phyloP scores from a whole-genome alignment of 306 rosid species.

The Carpinus fangiana region DNA sequence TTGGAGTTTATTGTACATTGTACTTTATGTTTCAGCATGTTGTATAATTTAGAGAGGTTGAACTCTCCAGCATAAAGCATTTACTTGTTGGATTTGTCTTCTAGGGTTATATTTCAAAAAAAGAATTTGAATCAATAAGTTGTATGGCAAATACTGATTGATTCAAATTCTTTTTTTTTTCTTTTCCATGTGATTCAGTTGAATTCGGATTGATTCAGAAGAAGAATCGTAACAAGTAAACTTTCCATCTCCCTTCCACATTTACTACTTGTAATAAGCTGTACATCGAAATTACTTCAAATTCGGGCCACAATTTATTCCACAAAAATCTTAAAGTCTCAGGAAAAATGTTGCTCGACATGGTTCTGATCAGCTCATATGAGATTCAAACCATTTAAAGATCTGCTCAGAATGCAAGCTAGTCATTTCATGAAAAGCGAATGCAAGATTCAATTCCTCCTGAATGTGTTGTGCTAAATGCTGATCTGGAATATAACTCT shows the following conservation, averaged over 20 bases:
- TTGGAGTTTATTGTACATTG: no score
- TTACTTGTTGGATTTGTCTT: no score
- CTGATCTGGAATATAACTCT: conserved; percentile 33
- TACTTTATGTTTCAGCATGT: no score
- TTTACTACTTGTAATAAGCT: conserved; percentile 1
- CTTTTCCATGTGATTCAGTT: no score
- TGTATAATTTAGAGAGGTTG: no score
- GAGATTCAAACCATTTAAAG: conserved; percentile 74
- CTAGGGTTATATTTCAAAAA: no score
- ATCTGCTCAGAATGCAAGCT: conserved; percentile 70
- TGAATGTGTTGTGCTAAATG: conserved; percentile 61
- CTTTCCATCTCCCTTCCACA: conserved; percentile 16
- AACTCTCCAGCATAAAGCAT: no score
- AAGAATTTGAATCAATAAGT: no score
- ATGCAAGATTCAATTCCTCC: conserved; percentile 95
- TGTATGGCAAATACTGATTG: no score
- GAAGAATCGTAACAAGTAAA: neutral
- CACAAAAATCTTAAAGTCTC: conserved; percentile 1
- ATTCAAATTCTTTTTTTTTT: no score
- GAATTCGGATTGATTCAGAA: no score
- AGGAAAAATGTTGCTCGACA: neutral
- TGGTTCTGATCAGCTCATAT: conserved; percentile 40
- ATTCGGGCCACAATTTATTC: conserved; percentile 7
- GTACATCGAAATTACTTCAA: conserved; percentile 7
- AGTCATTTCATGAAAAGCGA: conserved; percentile 83